Evolutionary conservation across 331 rosid genomes (phyloP).

Genomic region (Quercus phellos): DNA sequence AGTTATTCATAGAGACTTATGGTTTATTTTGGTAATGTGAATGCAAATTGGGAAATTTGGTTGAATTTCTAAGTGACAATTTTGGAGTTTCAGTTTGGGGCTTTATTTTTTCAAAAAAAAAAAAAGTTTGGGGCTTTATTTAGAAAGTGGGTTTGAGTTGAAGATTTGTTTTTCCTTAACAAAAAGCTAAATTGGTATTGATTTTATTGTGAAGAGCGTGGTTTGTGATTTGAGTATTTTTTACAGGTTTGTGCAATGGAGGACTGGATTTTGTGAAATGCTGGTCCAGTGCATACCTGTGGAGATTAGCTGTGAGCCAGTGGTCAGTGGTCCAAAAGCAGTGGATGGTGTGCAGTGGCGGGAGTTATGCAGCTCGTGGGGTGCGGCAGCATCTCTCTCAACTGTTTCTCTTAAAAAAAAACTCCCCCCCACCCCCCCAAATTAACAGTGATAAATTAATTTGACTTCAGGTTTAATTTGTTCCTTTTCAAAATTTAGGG

Average conservation of each 20-base stretch:
- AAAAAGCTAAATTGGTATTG: not conserved
- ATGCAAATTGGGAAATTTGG: not conserved
- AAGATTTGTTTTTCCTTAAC: not conserved
- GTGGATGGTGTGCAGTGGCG: too few relatives aligned
- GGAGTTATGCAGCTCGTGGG: too few relatives aligned
- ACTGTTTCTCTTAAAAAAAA: too few relatives aligned
- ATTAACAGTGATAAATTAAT: too few relatives aligned
- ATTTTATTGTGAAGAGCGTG: not conserved
- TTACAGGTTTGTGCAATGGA: constrained; percentile 38
- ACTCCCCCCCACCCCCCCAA: too few relatives aligned
- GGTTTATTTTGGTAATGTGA: not conserved
- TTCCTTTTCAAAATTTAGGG: too few relatives aligned
- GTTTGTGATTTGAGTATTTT: not conserved
- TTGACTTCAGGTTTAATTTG: too few relatives aligned
- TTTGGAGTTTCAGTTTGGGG: not conserved
- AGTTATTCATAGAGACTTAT: not conserved
- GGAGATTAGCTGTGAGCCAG: constrained; percentile 50
- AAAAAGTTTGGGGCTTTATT: not conserved
- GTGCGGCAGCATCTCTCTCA: too few relatives aligned
- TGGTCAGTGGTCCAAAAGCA: too few relatives aligned
- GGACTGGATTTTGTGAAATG: constrained; percentile 32
- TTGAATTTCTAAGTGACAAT: not conserved
- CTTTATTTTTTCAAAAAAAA: too few relatives aligned
- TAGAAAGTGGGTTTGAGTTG: not conserved
- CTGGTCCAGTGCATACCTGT: constrained; percentile 22